phyloP scores from a whole-genome alignment of 495 filamentous ascomycete species.

The Extremus antarcticus region DNA sequence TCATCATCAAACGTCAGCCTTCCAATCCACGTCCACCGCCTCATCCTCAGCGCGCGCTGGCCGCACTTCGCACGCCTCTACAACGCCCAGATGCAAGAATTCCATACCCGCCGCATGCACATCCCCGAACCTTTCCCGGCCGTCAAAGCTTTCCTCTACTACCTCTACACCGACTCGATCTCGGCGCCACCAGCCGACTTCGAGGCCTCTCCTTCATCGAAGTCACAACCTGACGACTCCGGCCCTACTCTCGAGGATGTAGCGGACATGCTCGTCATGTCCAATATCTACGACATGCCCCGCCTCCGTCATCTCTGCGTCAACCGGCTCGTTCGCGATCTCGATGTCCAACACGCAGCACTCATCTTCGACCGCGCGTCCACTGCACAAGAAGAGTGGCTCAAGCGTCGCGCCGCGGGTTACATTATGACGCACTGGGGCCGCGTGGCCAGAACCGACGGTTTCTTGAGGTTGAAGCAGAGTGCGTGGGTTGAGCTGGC shows the following conservation, averaged over 20 bases:
- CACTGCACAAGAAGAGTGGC: constrained; percentile 82
- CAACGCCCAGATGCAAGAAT: constrained; percentile 88
- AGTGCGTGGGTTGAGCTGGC: constrained; percentile 77
- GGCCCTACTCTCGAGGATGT: constrained; percentile 69
- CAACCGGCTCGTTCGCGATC: constrained; percentile 72
- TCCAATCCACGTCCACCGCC: constrained; percentile 87
- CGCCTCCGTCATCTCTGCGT: constrained; percentile 82
- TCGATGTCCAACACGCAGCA: constrained; percentile 89
- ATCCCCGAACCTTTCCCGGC: constrained; percentile 93
- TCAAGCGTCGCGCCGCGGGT: constrained; percentile 70
- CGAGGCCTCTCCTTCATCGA: background rate
- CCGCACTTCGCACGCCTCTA: constrained; percentile 90
- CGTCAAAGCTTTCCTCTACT: constrained; percentile 89
- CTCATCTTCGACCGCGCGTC: constrained; percentile 92
- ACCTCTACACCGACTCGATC: constrained; percentile 92
- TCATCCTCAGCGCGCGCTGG: constrained; percentile 90
- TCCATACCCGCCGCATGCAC: constrained; percentile 92
- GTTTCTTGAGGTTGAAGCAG: constrained; percentile 69
- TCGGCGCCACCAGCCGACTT: constrained; percentile 39
- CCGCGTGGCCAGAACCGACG: constrained; percentile 76
- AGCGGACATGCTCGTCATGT: constrained; percentile 93
- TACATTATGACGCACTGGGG: constrained; percentile 94
- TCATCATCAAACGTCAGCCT: constrained; percentile 45
- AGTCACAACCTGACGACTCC: constrained; percentile 48
- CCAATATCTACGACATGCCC: constrained; percentile 93